These are phyloP conservation scores for Fragosphaeria purpurea DNA, from an alignment of 2,329 filamentous ascomycete species.

Conservation along the genomic window DNA sequence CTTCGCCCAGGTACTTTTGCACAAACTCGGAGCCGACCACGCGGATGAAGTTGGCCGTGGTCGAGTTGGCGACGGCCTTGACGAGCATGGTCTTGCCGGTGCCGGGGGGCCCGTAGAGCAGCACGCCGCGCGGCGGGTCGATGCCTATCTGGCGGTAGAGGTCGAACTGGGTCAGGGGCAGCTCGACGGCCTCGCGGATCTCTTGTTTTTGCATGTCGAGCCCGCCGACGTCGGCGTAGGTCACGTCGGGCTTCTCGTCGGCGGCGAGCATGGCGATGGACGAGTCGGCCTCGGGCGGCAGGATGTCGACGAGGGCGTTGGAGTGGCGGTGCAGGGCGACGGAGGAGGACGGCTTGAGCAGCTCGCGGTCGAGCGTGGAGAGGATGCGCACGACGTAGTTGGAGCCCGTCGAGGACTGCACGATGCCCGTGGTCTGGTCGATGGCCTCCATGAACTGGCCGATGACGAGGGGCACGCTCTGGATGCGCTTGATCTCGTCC, in stretches of 20 bases:
- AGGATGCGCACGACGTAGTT: constrained; percentile 99
- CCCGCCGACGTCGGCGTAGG: constrained; percentile 94
- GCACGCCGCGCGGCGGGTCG: constrained; percentile 89
- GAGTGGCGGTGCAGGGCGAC: constrained; percentile 97
- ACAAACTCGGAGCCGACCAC: constrained; percentile 98
- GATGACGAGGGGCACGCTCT: constrained; percentile 95
- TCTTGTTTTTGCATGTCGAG: constrained; percentile 99
- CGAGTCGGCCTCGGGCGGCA: constrained; percentile 96
- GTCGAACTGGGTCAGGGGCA: constrained; percentile 94
- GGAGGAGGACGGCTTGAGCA: constrained; percentile 94
- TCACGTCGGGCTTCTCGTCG: constrained; percentile 96
- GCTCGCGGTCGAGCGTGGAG: constrained; percentile 94
- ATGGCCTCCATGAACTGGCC: constrained; percentile 99
- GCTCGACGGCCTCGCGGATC: constrained; percentile 93
- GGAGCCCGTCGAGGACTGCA: constrained; percentile 94
- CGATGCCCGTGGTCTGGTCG: constrained; percentile 97
- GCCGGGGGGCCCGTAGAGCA: constrained; percentile 91
- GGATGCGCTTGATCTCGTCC: constrained; percentile 98
- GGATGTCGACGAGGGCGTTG: constrained; percentile 94
- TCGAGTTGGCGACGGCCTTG: constrained; percentile 97
- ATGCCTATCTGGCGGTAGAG: constrained; percentile 99
- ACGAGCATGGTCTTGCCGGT: constrained; percentile 97
- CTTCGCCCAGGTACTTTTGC: constrained; percentile 96
- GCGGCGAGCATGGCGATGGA: constrained; percentile 96
- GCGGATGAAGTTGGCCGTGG: constrained; percentile 94